Percentiles rank a stretch among this genome's conserved stretches.
Conservation (phyloP, 2,329 filamentous ascomycete species). For the Periconia digitata region DNA sequence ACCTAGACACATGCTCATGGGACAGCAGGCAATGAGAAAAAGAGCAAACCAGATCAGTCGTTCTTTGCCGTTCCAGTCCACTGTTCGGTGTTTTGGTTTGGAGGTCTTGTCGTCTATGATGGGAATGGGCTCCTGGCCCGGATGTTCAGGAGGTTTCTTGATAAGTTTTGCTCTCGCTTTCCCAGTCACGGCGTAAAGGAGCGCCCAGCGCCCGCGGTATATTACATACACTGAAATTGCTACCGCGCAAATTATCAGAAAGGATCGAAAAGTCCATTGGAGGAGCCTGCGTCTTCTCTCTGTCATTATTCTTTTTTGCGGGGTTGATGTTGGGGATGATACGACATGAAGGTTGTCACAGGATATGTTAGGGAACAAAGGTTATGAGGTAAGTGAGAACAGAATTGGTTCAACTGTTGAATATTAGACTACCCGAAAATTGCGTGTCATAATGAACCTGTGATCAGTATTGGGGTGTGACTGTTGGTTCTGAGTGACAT, state of each 20-base stretch:
- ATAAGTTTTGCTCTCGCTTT: background rate
- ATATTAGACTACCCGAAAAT: no score
- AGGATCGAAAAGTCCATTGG: background rate
- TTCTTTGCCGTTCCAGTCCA: background rate
- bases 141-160: background rate
- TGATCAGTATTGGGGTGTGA: no score
- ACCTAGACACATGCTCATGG: background rate
- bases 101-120: no score
- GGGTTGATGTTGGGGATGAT: no score
- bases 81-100: background rate
- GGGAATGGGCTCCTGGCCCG: no score
- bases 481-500: no score
- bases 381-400: no score
- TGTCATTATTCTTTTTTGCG: background rate
- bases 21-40: background rate
- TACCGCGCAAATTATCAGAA: background rate
- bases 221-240: background rate
- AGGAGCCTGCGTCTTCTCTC: background rate
- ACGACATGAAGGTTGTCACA: no score
- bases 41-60: background rate
- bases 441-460: no score
- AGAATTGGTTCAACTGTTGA: no score
- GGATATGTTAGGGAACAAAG: no score
- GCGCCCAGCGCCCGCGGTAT: background rate
- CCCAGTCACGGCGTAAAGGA: background rate